Conservation (phyloP, 305 asterid species). For the Fraxinus velutina region DNA sequence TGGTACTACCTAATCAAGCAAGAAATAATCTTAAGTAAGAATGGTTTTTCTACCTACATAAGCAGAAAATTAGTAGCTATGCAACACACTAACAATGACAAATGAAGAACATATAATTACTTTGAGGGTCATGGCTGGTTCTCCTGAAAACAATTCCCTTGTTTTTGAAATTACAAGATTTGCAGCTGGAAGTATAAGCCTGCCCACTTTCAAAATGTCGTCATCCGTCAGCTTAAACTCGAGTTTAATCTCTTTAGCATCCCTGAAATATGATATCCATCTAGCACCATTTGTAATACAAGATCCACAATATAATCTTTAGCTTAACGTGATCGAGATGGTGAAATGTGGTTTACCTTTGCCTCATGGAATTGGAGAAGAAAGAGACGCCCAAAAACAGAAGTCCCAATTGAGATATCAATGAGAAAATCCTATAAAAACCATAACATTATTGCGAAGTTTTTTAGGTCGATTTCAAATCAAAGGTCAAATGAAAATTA, state of each 20-base stretch:
- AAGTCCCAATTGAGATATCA: slow-evolving; percentile 69
- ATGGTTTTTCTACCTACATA: slow-evolving; percentile 49
- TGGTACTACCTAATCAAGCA: slow-evolving; percentile 59
- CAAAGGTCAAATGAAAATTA: background rate
- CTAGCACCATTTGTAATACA: background rate
- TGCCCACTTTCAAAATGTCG: slow-evolving; percentile 67
- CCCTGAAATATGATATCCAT: slow-evolving; percentile 37
- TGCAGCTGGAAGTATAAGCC: slow-evolving; percentile 67
- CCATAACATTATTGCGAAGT: background rate
- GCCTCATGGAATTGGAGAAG: slow-evolving; percentile 62
- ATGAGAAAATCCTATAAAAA: slow-evolving; percentile 67
- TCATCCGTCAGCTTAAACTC: slow-evolving; percentile 65
- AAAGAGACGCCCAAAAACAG: slow-evolving; percentile 63
- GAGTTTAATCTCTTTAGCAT: slow-evolving; percentile 28
- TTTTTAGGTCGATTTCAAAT: background rate
- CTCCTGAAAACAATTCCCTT: slow-evolving; percentile 78
- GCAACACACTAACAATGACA: background rate
- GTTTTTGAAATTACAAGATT: slow-evolving; percentile 59
- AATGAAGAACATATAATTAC: slow-evolving; percentile 23
- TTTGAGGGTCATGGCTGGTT: slow-evolving; percentile 82
- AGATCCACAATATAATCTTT: background rate
- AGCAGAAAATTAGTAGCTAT: background rate
- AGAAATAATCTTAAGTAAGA: slow-evolving; percentile 36
- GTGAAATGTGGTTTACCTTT: slow-evolving; percentile 40
- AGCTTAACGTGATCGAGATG: background rate